Percentiles rank a stretch among this genome's conserved stretches.
Conservation (phyloP, 441 rosid species). For the Syzygium syzygioides region DNA sequence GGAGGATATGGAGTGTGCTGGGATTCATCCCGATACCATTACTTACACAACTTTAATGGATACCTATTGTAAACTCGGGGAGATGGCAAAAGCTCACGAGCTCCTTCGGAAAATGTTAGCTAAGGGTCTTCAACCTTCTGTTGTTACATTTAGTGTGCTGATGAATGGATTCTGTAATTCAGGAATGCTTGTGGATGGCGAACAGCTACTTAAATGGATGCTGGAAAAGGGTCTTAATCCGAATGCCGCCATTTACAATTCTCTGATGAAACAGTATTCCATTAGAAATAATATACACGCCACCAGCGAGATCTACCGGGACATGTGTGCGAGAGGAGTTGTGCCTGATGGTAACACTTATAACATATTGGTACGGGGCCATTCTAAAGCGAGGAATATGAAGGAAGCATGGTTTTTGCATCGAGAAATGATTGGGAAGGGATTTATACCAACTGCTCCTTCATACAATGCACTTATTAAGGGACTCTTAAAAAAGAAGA, state of each 20-base stretch:
- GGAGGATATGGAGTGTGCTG: constrained; percentile 63
- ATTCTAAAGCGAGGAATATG: constrained; percentile 90
- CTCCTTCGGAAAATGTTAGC: constrained; percentile 63
- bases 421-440: constrained; percentile 61
- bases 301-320: constrained; percentile 40
- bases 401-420: constrained; percentile 90
- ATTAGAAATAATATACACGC: constrained; percentile 46
- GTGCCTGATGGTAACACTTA: constrained; percentile 69
- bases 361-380: constrained; percentile 76
- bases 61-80: constrained; percentile 67
- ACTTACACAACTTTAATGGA: constrained; percentile 88
- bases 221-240: constrained; percentile 66
- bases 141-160: constrained; percentile 81
- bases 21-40: constrained; percentile 52
- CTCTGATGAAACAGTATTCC: constrained; percentile 71
- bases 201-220: constrained; percentile 80
- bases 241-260: constrained; percentile 69
- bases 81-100: constrained; percentile 61
- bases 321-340: constrained; percentile 59
- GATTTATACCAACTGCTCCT: constrained; percentile 40
- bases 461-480: constrained; percentile 67
- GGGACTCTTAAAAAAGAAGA: constrained; percentile 70
- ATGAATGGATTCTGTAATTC: constrained; percentile 81
- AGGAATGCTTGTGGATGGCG: constrained; percentile 77
- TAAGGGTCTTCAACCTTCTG: constrained; percentile 62